Evolutionary conservation across 2,329 filamentous ascomycete genomes (phyloP).

Genomic region (Metarhizium robertsii): DNA sequence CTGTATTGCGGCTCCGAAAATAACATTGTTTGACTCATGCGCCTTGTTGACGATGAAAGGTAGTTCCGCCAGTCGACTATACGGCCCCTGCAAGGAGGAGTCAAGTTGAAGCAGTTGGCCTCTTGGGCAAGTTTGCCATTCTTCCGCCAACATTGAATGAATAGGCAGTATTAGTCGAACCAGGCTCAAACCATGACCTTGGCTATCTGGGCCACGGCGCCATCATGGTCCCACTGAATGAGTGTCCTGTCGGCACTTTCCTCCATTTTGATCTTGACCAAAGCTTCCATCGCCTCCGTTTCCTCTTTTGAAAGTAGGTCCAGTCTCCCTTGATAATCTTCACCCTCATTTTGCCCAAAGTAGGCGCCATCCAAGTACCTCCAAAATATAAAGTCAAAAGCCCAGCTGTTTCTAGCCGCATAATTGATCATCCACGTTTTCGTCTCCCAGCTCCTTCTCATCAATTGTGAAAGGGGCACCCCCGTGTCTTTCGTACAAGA

Average conservation of each 20-base stretch:
- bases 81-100: too few species aligned
- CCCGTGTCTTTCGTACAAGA: background rate
- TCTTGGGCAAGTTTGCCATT: too few species aligned
- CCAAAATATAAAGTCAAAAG: conserved; percentile 28
- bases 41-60: too few species aligned
- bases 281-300: background rate
- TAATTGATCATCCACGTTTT: conserved; percentile 23
- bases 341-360: conserved; percentile 21
- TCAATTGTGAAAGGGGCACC: conserved; percentile 18
- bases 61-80: too few species aligned
- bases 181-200: background rate
- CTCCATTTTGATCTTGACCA: background rate
- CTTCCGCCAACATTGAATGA: too few species aligned
- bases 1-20: too few species aligned
- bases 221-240: background rate
- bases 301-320: background rate
- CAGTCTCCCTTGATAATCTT: background rate
- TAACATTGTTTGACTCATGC: too few species aligned
- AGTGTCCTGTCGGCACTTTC: background rate
- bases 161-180: background rate
- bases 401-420: conserved; percentile 27
- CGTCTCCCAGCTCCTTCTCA: conserved; percentile 27
- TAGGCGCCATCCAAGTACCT: conserved; percentile 23
- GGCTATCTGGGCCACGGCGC: background rate
- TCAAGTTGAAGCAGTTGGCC: too few species aligned